A percentile compares a stretch with the other conserved stretches of the same genome.
Conservation (phyloP, 169 alveolate genomes). For the Toxoplasma gondii region DNA sequence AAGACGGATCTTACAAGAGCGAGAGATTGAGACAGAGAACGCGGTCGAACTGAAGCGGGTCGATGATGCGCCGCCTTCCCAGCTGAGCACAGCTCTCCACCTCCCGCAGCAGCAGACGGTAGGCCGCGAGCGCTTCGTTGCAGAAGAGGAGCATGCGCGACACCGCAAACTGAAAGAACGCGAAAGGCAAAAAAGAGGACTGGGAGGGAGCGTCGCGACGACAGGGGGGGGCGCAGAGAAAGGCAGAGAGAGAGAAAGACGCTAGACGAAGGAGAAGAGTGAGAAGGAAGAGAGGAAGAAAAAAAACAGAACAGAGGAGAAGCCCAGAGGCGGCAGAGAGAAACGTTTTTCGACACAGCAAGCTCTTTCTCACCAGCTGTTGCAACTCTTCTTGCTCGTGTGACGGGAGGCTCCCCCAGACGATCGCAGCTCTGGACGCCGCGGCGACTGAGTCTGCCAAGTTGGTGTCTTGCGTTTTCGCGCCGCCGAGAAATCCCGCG, state of each 20-base stretch:
- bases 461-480: too few species aligned
- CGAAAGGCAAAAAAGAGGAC: too few species aligned
- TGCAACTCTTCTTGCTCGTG: slow-evolving; percentile 24
- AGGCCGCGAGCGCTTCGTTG: slow-evolving; percentile 22
- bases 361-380: background rate
- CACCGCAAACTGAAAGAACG: background rate
- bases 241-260: too few species aligned
- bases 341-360: background rate
- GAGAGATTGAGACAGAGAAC: slow-evolving; percentile 22
- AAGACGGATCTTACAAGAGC: background rate
- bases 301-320: too few species aligned
- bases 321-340: too few species aligned
- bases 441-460: background rate
- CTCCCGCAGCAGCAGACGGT: slow-evolving; percentile 8
- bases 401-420: background rate
- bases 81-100: background rate
- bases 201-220: too few species aligned
- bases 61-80: background rate
- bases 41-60: background rate
- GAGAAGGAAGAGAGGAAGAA: too few species aligned
- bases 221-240: too few species aligned
- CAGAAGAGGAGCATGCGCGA: background rate
- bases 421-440: background rate
- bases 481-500: background rate
- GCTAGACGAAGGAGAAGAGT: too few species aligned